phyloP scores from a whole-genome alignment of 2,329 filamentous ascomycete genomes.

The Fusarium anthophilum region DNA sequence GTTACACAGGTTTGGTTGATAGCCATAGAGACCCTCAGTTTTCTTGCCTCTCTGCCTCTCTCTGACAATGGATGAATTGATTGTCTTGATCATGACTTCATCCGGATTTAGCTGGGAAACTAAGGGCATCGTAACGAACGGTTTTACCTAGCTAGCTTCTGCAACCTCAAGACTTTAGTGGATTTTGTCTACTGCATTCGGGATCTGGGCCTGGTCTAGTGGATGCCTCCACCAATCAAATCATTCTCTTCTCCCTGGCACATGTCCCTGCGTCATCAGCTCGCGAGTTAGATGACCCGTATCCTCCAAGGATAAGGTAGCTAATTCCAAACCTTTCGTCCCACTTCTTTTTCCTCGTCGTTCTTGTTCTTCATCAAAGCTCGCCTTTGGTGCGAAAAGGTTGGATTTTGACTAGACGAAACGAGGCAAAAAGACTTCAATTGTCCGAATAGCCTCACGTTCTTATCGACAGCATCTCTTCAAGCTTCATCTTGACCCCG shows the following conservation, averaged over 20 bases:
- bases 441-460: slow-evolving; percentile 1
- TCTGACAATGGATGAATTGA: background rate
- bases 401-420: slow-evolving; percentile 6
- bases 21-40: too few relatives aligned
- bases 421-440: background rate
- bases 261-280: slow-evolving; percentile 29
- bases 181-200: slow-evolving; percentile 14
- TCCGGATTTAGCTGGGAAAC: slow-evolving; percentile 12
- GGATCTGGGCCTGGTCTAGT: slow-evolving; percentile 24
- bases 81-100: slow-evolving; percentile 27
- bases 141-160: background rate
- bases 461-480: background rate
- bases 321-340: slow-evolving; percentile 19
- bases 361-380: slow-evolving; percentile 28
- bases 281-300: slow-evolving; percentile 1
- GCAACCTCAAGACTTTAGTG: slow-evolving; percentile 8
- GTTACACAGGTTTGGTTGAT: background rate
- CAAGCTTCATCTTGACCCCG: background rate
- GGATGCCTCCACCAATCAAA: slow-evolving; percentile 5
- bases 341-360: slow-evolving; percentile 22
- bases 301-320: slow-evolving; percentile 20
- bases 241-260: background rate
- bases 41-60: background rate
- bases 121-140: slow-evolving; percentile 8
- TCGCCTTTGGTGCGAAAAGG: slow-evolving; percentile 36